These are phyloP conservation scores for Papiliotrema laurentii DNA, from an alignment of 1,284 basidiomycete species.

Conservation along the genomic window DNA sequence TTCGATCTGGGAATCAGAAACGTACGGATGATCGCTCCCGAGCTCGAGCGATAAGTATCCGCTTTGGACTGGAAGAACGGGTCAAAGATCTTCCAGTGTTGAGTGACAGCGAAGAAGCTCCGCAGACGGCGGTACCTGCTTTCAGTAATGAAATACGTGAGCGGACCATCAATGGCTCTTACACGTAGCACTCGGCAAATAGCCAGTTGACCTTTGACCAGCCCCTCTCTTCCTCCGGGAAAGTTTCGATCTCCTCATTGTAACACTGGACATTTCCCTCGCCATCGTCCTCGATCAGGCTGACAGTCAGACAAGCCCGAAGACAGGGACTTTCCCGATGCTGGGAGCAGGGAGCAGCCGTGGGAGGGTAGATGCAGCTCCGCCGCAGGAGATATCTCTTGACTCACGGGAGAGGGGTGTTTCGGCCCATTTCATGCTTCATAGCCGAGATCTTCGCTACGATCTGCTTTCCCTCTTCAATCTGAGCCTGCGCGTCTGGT, in stretches of 20 bases:
- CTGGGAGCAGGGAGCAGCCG: too few species aligned
- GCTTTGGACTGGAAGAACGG: constrained; percentile 80
- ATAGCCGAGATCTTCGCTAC: constrained; percentile 74
- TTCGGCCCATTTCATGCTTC: constrained; percentile 85
- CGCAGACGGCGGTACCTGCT: constrained; percentile 77
- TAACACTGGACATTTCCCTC: constrained; percentile 64
- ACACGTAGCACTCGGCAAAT: constrained; percentile 74
- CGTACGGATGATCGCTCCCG: constrained; percentile 68
- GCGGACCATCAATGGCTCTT: constrained; percentile 23
- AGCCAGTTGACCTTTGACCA: constrained; percentile 95
- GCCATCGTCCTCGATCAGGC: constrained; percentile 67
- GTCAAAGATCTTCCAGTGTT: constrained; percentile 73
- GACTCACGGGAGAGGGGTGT: constrained; percentile 67
- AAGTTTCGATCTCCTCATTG: constrained; percentile 63
- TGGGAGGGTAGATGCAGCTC: too few species aligned
- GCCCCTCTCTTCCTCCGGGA: constrained; percentile 58
- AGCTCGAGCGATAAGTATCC: constrained; percentile 75
- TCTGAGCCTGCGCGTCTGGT: constrained; percentile 34
- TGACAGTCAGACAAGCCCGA: constrained; percentile 15
- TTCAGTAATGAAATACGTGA: neutral
- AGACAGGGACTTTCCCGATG: too few species aligned
- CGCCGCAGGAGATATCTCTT: neutral
- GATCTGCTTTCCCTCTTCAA: constrained; percentile 68
- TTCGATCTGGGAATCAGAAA: constrained; percentile 4
- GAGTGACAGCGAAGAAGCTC: constrained; percentile 65